Evolutionary conservation across 371 early-diverging fungal genomes (phyloP).

Genomic region (Apophysomyces ossiformis): DNA sequence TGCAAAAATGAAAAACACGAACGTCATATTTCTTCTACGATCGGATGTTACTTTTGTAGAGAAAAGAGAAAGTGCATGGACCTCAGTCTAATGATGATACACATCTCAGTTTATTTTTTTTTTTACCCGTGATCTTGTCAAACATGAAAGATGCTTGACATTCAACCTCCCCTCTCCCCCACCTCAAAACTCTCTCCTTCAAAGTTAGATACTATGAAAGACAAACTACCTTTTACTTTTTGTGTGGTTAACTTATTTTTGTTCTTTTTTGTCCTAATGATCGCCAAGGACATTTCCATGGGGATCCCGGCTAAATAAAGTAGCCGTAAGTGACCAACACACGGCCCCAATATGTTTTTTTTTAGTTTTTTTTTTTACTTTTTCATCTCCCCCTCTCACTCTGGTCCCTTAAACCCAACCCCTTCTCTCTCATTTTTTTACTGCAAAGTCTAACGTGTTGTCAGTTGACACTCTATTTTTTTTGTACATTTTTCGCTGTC

Average conservation of each 20-base stretch:
- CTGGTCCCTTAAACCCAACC: background rate
- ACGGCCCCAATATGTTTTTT: too few relatives aligned
- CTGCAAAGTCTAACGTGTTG: conserved; percentile 1
- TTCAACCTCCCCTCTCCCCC: background rate
- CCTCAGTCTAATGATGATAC: conserved; percentile 4
- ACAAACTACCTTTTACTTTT: too few relatives aligned
- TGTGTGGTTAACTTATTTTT: too few relatives aligned
- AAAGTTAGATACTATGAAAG: too few relatives aligned
- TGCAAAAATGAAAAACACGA: too few relatives aligned
- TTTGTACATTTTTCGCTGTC: background rate
- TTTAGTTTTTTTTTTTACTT: too few relatives aligned
- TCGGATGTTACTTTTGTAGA: conserved; percentile 6
- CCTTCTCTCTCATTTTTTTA: background rate
- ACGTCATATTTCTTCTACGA: too few relatives aligned
- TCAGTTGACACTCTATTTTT: conserved; percentile 7
- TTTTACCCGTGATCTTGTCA: conserved; percentile 6
- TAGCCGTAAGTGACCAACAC: too few relatives aligned
- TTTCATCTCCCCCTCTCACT: conserved; percentile 1
- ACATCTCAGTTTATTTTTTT: background rate
- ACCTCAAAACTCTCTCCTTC: too few relatives aligned
- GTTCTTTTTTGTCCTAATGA: too few relatives aligned
- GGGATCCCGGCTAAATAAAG: too few relatives aligned
- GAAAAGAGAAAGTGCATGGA: conserved; percentile 20
- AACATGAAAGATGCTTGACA: conserved; percentile 14
- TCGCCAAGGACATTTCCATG: too few relatives aligned